phyloP scores from a whole-genome alignment of 73 alveolate genomes.

The Symbiodinium pilosum region DNA sequence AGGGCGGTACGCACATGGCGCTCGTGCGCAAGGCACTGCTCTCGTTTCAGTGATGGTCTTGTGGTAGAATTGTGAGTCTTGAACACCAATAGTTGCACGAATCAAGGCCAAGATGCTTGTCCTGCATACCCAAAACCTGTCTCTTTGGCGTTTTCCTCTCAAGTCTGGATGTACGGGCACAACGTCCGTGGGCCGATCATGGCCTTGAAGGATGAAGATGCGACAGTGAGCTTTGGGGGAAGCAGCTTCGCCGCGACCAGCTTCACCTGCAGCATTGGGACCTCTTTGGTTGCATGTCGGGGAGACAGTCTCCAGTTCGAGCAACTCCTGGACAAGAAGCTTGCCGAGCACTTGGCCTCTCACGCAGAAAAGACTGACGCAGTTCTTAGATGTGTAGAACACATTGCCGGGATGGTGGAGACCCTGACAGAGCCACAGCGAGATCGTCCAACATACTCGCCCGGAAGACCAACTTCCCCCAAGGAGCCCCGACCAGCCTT shows the following conservation, averaged over 20 bases:
- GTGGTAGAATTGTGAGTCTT: no score
- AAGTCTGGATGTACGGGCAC: no score
- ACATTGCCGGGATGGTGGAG: neutral
- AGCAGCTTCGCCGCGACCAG: neutral
- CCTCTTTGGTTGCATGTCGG: no score
- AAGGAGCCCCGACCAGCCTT: neutral
- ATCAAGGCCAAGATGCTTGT: no score
- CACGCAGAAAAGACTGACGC: neutral
- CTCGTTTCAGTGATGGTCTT: no score
- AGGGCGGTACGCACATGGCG: slow-evolving; percentile 98
- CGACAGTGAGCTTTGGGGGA: neutral
- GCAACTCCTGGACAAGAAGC: neutral
- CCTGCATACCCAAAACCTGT: no score
- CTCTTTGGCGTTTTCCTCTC: no score
- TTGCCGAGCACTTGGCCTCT: neutral
- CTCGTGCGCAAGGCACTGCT: slow-evolving; percentile 97
- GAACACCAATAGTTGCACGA: no score
- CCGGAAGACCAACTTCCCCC: neutral
- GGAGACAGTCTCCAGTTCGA: no score
- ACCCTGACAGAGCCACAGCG: neutral
- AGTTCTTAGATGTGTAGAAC: neutral
- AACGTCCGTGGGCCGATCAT: no score
- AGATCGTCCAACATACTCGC: neutral
- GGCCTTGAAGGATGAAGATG: no score
- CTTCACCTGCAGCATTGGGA: no score